phyloP scores from a whole-genome alignment of 331 rosid genomes.

The Spiraea crenata region DNA sequence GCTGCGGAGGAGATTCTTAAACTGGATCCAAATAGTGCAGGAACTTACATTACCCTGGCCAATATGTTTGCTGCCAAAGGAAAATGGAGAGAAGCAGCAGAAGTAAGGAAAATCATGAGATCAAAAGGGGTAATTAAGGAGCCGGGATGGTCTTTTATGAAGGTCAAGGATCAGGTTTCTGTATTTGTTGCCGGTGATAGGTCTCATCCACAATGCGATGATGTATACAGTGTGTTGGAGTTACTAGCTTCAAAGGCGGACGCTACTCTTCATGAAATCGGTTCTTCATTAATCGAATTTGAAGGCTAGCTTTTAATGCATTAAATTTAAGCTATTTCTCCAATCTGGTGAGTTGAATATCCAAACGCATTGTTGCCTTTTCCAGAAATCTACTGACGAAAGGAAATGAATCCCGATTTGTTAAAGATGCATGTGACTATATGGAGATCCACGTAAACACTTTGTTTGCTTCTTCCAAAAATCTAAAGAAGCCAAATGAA shows the following conservation, averaged over 20 bases:
- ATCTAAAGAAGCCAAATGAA: conserved; percentile 5
- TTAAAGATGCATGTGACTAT: neutral
- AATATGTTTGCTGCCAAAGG: conserved; percentile 66
- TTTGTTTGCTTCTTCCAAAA: neutral
- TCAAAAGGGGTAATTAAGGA: conserved; percentile 67
- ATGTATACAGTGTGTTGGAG: conserved; percentile 45
- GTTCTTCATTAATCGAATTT: conserved; percentile 28
- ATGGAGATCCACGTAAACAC: conserved; percentile 33
- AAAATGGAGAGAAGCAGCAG: conserved; percentile 64
- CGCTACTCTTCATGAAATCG: conserved; percentile 29
- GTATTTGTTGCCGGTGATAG: conserved; percentile 46
- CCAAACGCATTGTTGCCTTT: too few relatives aligned
- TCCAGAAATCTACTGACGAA: too few relatives aligned
- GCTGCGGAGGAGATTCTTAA: conserved; percentile 59
- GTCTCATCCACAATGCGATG: conserved; percentile 50
- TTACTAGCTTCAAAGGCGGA: conserved; percentile 39
- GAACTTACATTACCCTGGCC: conserved; percentile 66
- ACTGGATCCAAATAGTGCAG: conserved; percentile 57
- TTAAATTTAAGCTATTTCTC: neutral
- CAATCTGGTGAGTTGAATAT: neutral
- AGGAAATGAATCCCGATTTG: too few relatives aligned
- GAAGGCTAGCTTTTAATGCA: conserved; percentile 28
- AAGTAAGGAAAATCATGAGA: conserved; percentile 56
- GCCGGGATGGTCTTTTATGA: conserved; percentile 77
- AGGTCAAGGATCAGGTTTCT: conserved; percentile 46